Evolutionary conservation across 441 rosid species (phyloP), one percentile per base, ranked within the genome.

Genomic region (Jatropha multifida): DNA sequence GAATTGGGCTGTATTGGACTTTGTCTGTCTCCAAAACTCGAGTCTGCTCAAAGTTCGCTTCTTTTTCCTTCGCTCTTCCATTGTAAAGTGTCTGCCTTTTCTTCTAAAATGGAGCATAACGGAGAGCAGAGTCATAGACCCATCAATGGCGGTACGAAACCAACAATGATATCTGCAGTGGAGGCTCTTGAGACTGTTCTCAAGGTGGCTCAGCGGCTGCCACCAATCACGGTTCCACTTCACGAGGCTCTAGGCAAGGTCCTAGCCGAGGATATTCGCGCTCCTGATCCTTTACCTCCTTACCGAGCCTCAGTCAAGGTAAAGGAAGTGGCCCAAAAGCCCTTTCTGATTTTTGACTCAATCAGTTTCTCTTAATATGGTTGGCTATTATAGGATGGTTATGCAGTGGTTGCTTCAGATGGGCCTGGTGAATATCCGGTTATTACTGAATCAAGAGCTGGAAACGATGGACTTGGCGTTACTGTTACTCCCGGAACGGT

Each of bases 371-470:
- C 13, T 17, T 52, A 17, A 32, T 20, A 10, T 17, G 12, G 37
- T 44, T n/a, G 60, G 58, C 2, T 12, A 7, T 70, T 83, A 80
- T 84, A 92, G 98, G 99, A 96, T 85, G 99, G 97, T 54, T 96
- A 92, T 74, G 98, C 99, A 6, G 99, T 92, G 64, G 76, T 93
- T 81, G 91, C 97, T 70, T 88, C 97, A n/a, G 97, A 96, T 83
- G 99, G 99, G 14, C 99, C 96, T n/a, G 97, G 98, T 40, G 98
- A 88, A 44, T 96, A 96, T 78, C 89, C 90, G 7, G 89, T 96
- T 59, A 86, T 96, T 74, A 83, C 93, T 14, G 99, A 96, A 83
- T 92, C 98, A 27, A 90, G 98, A 84, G 99, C 99, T 79, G 98
- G 99, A 79, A 92, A 92, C 77, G 97, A 94, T 82, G 99, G 92